These are phyloP conservation scores for Mortierella alpina DNA, from an alignment of 192 early-diverging fungal genomes.

Conservation along the genomic window DNA sequence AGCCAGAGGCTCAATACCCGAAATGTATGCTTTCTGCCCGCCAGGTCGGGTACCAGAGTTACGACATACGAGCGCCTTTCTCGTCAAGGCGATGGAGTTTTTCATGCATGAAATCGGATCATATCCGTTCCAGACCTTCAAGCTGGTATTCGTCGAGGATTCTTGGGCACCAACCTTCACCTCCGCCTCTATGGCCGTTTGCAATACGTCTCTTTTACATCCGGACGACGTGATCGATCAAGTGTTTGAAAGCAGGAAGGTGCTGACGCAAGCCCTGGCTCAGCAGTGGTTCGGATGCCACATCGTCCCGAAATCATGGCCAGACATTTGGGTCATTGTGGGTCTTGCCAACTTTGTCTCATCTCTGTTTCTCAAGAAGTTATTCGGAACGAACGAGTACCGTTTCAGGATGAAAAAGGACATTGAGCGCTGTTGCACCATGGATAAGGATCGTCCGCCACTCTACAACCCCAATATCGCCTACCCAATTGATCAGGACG, in stretches of 20 bases:
- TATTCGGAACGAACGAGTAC: conserved; percentile 91
- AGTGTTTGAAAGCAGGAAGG: conserved; percentile 81
- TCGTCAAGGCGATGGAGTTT: conserved; percentile 79
- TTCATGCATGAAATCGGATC: conserved; percentile 89
- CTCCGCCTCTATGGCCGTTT: conserved; percentile 86
- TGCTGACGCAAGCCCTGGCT: conserved; percentile 77
- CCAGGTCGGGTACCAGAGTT: conserved; percentile 73
- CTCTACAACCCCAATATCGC: conserved; percentile 75
- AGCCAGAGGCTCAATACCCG: conserved; percentile 51
- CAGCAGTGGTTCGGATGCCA: conserved; percentile 97
- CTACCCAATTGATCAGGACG: conserved; percentile 64
- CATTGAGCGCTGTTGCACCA: conserved; percentile 80
- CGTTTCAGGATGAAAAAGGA: conserved; percentile 87
- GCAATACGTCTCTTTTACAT: conserved; percentile 76
- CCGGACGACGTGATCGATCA: conserved; percentile 86
- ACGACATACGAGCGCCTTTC: conserved; percentile 24
- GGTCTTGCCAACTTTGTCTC: conserved; percentile 85
- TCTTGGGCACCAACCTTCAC: conserved; percentile 71
- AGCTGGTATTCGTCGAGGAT: conserved; percentile 91
- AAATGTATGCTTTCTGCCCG: conserved; percentile 78
- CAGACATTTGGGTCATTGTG: conserved; percentile 90
- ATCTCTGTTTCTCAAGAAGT: conserved; percentile 78
- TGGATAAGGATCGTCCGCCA: conserved; percentile 91
- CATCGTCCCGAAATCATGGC: conserved; percentile 75
- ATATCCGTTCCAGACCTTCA: conserved; percentile 87